These are phyloP conservation scores for Acacia crassicarpa DNA, from an alignment of 306 rosid genomes.

Conservation along the genomic window DNA sequence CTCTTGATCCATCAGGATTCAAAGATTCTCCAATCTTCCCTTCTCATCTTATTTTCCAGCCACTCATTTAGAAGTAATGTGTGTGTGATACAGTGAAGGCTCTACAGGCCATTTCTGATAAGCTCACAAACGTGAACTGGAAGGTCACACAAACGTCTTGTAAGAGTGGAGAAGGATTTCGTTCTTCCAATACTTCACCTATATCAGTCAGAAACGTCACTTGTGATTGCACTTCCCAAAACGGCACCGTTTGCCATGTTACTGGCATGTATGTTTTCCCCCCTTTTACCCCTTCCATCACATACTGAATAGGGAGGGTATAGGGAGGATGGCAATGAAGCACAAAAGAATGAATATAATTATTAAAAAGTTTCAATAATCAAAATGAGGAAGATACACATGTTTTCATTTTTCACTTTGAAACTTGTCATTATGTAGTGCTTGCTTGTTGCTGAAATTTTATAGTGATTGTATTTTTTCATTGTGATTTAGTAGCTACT, in stretches of 20 bases:
- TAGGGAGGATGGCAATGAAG: no score
- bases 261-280: slow-evolving; percentile 38
- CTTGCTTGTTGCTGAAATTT: no score
- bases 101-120: slow-evolving; percentile 52
- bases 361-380: no score
- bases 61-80: not conserved
- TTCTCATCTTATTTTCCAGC: not conserved
- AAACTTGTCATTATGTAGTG: no score
- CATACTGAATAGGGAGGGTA: not conserved
- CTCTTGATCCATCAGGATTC: not conserved
- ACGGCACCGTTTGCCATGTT: slow-evolving; percentile 48
- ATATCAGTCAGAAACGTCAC: slow-evolving; percentile 33
- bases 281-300: no score
- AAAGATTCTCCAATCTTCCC: not conserved
- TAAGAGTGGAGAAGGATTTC: not conserved
- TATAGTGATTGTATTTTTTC: no score
- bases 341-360: no score
- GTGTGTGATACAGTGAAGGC: slow-evolving; percentile 35
- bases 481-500: no score
- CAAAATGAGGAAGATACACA: no score
- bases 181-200: not conserved
- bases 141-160: slow-evolving; percentile 48
- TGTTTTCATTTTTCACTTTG: no score
- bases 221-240: slow-evolving; percentile 46
- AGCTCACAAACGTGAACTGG: slow-evolving; percentile 48